Evolutionary conservation across 352 stramenopile species (phyloP), one percentile per base, ranked within the genome.

Genomic region (Pythium scleroteichum): DNA sequence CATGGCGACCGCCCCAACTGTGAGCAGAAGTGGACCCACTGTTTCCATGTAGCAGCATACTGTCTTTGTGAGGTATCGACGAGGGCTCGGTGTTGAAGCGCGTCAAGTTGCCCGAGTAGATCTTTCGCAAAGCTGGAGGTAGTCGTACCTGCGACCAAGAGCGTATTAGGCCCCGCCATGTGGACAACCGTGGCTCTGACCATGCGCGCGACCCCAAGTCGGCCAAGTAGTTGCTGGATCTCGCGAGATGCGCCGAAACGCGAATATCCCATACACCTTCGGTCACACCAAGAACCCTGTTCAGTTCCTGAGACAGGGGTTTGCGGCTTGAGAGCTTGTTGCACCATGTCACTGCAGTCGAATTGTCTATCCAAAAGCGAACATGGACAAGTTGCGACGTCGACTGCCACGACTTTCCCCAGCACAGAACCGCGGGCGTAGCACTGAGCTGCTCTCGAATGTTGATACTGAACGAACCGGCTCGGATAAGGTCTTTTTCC

Each of bases 311-410:
- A 13, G 48, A 22, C 3, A 39, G 10, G 2, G 3, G 0, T 24
- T 59, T 56, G 3, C 9, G 17, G 19, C 38, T 53, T 3, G 17
- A 13, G 4, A 38, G 40, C 24, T 42, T 46, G 41, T 59, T 59
- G 38, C 38, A 48, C 48, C 58, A 65, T 4, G 58, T 20, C 3
- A 65, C 58, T 1, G 47, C 48, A 2, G 39, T 29, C 2, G 24
- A n/a, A 20, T 65, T 65, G 42, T 65, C 58, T 8, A 65, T 35
- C 58, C 58, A 65, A 13, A 20, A 57, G 0, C 50, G 38, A 20
- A 65, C 27, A 39, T 59, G 48, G 5, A 46, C 47, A 10, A 35
- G 29, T 35, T 35, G 5, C 17, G 8, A 12, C n/a, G 14, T 10
- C 17, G 26, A 23, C 4, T 3, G 3, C 32, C 40, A 61, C n/a